These are phyloP conservation scores for Panicum virgatum DNA, from an alignment of 202 grass and related monocot genomes.

Conservation along the genomic window DNA sequence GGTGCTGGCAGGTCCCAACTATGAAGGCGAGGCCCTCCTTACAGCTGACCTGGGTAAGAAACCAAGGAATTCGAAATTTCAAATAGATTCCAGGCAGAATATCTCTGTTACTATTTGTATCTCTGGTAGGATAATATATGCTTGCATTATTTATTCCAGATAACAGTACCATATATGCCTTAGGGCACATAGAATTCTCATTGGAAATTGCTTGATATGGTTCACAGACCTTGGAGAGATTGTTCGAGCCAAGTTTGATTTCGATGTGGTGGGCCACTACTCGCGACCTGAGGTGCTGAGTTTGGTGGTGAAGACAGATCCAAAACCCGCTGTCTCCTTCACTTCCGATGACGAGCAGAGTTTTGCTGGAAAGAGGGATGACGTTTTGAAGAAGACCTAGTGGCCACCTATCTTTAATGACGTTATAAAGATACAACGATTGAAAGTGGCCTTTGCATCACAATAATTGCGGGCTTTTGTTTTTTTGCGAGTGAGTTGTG, in stretches of 20 bases:
- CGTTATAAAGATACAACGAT: background rate
- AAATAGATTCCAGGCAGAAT: background rate
- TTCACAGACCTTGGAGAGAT: slow-evolving; percentile 88
- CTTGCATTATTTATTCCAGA: no score
- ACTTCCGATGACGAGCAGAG: slow-evolving; percentile 37
- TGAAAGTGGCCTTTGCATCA: background rate
- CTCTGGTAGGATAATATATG: slow-evolving; percentile 9
- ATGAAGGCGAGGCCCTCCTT: slow-evolving; percentile 72
- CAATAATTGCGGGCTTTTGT: no score
- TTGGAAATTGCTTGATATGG: background rate
- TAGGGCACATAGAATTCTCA: background rate
- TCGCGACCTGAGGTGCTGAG: slow-evolving; percentile 86
- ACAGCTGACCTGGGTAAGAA: slow-evolving; percentile 71
- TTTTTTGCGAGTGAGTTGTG: no score
- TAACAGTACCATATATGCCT: background rate
- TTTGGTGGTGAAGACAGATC: slow-evolving; percentile 66
- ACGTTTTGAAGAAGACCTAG: slow-evolving; percentile 7
- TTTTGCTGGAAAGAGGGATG: slow-evolving; percentile 3
- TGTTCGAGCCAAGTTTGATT: slow-evolving; percentile 88
- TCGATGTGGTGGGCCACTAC: slow-evolving; percentile 93
- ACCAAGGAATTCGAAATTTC: background rate
- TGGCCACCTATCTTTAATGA: background rate
- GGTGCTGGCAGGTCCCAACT: slow-evolving; percentile 75
- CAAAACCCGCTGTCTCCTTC: slow-evolving; percentile 65
- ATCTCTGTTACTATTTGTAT: background rate